A percentile compares a stretch with the other conserved stretches of the same genome.
These are phyloP conservation scores for Tetratostichococcus sp. DNA, from an alignment of 139 green algal species.

Conservation along the genomic window DNA sequence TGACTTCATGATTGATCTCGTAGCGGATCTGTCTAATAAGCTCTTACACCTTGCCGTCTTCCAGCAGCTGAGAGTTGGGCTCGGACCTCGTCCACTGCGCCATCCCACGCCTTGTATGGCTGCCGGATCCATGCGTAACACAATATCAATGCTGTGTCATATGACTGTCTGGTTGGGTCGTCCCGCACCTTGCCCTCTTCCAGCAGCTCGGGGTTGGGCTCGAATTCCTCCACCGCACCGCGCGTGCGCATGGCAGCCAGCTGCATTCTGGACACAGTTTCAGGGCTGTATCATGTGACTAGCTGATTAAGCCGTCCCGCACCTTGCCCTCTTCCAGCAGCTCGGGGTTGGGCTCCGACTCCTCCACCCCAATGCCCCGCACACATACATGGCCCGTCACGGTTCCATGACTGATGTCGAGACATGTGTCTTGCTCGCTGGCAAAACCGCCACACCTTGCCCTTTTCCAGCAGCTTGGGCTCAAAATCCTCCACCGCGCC, in stretches of 20 bases:
- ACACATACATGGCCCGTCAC: slow-evolving; percentile 45
- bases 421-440: not conserved
- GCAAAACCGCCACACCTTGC: slow-evolving; percentile 48
- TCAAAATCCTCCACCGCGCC: not conserved
- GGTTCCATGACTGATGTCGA: too few species aligned
- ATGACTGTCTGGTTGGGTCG: too few species aligned
- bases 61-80: slow-evolving; percentile 55
- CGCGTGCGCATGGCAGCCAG: slow-evolving; percentile 44
- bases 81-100: slow-evolving; percentile 40
- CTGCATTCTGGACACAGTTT: too few species aligned
- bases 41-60: too few species aligned
- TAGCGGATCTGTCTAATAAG: too few species aligned
- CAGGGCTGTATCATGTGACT: too few species aligned
- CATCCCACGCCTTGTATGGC: too few species aligned
- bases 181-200: slow-evolving; percentile 55
- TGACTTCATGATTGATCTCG: too few species aligned
- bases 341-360: slow-evolving; percentile 62
- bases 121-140: too few species aligned
- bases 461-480: slow-evolving; percentile 57
- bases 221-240: slow-evolving; percentile 79
- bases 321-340: slow-evolving; percentile 69
- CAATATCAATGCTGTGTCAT: too few species aligned
- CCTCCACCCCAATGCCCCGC: slow-evolving; percentile 76
- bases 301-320: not conserved
- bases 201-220: slow-evolving; percentile 58